phyloP scores from a whole-genome alignment of 371 early-diverging fungal genomes.

The Basidiobolus meristosporus region DNA sequence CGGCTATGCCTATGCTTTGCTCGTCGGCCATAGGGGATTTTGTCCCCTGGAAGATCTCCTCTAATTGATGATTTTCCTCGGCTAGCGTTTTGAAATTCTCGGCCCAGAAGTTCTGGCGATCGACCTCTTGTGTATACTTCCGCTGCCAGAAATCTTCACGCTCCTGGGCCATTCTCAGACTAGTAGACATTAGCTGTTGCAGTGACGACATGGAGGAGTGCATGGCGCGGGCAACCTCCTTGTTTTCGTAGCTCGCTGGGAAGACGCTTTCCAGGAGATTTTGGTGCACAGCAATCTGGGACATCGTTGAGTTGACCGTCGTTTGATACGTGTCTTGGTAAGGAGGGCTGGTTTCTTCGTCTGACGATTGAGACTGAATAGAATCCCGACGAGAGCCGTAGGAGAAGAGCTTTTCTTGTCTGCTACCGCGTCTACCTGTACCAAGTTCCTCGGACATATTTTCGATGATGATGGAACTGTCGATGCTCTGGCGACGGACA shows the following conservation, averaged over 20 bases:
- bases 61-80: slow-evolving; percentile 7
- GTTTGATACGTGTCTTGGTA: not conserved
- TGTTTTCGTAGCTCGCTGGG: not conserved
- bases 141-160: slow-evolving; percentile 13
- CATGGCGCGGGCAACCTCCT: not conserved
- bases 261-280: not conserved
- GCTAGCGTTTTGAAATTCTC: slow-evolving; percentile 5
- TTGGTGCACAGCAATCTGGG: slow-evolving; percentile 1
- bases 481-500: not conserved
- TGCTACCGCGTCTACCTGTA: too few relatives aligned
- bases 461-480: slow-evolving; percentile 2
- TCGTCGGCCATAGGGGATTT: not conserved
- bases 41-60: slow-evolving; percentile 2
- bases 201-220: not conserved
- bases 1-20: not conserved
- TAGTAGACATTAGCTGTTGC: not conserved
- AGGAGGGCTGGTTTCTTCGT: not conserved
- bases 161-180: slow-evolving; percentile 3
- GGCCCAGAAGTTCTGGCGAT: slow-evolving; percentile 7
- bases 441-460: slow-evolving; percentile 4
- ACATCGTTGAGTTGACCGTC: slow-evolving; percentile 1
- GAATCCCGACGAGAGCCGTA: not conserved
- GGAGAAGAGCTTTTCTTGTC: not conserved
- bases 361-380: not conserved
- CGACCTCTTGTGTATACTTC: slow-evolving; percentile 7